Conservation (phyloP, 1,284 basidiomycete genomes). For the Puccinia coronata region DNA sequence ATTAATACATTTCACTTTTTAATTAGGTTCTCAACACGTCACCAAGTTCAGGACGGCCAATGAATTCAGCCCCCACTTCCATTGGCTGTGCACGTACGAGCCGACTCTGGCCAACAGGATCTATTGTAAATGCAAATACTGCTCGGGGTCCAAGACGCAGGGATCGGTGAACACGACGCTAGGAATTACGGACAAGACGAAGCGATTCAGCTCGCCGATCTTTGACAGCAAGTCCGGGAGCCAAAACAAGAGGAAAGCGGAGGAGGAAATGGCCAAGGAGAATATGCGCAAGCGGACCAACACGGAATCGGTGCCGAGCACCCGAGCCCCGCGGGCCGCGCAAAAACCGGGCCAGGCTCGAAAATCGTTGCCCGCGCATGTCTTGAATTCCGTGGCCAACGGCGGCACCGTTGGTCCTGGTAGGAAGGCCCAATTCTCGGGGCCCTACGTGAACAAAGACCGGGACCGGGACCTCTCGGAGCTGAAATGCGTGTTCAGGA, state of each 20-base stretch:
- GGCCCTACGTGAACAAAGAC: constrained; percentile 51
- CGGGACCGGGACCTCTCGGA: constrained; percentile 56
- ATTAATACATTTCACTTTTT: neutral
- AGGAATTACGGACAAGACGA: constrained; percentile 61
- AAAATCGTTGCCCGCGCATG: constrained; percentile 1
- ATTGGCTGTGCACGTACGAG: constrained; percentile 70
- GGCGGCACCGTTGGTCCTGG: constrained; percentile 31
- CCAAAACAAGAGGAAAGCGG: constrained; percentile 45
- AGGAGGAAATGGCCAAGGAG: constrained; percentile 47
- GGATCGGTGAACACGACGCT: constrained; percentile 68
- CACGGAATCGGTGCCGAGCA: constrained; percentile 54
- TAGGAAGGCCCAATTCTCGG: constrained; percentile 49
- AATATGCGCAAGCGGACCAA: neutral
- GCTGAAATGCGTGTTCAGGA: constrained; percentile 66
- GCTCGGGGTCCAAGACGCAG: constrained; percentile 67
- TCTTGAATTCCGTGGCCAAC: constrained; percentile 6
- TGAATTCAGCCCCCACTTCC: constrained; percentile 76
- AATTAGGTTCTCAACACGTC: constrained; percentile 62
- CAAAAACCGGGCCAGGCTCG: neutral
- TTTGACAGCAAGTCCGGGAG: constrained; percentile 27
- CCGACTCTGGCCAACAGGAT: constrained; percentile 60
- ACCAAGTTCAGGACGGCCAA: constrained; percentile 72
- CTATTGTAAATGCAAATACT: constrained; percentile 76
- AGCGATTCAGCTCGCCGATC: constrained; percentile 42
- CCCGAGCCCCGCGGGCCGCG: constrained; percentile 51